Evolutionary conservation across 306 rosid genomes (phyloP).

Genomic region (Lupinus albus): DNA sequence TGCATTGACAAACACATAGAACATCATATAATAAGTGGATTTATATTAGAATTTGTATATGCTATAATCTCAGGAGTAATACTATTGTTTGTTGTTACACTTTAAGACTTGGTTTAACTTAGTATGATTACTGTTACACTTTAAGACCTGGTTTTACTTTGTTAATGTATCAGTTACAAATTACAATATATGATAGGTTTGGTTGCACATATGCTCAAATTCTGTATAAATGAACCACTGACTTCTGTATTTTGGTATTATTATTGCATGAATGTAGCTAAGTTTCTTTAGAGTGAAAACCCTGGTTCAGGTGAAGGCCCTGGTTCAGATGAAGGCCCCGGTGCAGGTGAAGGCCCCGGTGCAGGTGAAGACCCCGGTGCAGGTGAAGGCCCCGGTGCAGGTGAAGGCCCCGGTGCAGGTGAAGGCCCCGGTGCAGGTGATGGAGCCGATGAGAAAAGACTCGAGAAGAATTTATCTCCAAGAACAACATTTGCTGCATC

Average conservation of each 20-base stretch:
- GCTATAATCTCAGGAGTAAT: neutral
- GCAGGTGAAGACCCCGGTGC: constrained; percentile 56
- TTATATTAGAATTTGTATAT: neutral
- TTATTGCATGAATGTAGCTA: neutral
- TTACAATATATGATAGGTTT: constrained; percentile 17
- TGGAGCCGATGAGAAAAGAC: constrained; percentile 41
- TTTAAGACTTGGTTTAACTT: neutral
- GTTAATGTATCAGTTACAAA: constrained; percentile 7
- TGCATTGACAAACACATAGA: too few relatives aligned
- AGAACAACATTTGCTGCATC: constrained; percentile 80
- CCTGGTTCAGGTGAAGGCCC: constrained; percentile 50
- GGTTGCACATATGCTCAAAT: neutral
- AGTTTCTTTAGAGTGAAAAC: constrained; percentile 43
- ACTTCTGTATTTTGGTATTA: neutral
- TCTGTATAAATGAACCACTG: neutral
- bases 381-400: constrained; percentile 50
- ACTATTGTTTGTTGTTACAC: neutral
- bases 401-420: constrained; percentile 50
- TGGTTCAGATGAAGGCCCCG: constrained; percentile 53
- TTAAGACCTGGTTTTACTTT: neutral
- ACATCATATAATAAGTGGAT: too few relatives aligned
- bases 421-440: constrained; percentile 54
- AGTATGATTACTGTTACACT: neutral
- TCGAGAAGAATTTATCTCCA: constrained; percentile 61
- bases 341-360: constrained; percentile 53